Percentiles rank a stretch among this genome's conserved stretches.
Evolutionary conservation across 2,329 filamentous ascomycete species (phyloP).

Genomic region (Zopfia rhizophila): DNA sequence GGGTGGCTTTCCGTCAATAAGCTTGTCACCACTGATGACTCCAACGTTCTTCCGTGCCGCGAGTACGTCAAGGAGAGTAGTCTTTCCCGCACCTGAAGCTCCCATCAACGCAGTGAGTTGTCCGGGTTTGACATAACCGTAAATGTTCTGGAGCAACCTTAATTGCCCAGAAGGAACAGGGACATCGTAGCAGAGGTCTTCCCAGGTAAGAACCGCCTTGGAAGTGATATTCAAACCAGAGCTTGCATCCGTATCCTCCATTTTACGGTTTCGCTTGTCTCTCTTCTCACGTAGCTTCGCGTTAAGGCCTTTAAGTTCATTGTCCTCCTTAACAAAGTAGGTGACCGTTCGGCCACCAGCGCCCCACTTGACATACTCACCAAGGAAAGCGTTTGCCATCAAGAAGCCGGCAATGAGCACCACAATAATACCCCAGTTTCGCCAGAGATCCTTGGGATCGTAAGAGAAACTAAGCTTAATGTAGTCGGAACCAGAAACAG

Average conservation of each 20-base stretch:
- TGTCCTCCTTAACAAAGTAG: conserved; percentile 76
- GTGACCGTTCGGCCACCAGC: conserved; percentile 84
- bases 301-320: conserved; percentile 74
- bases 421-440: conserved; percentile 72
- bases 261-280: conserved; percentile 61
- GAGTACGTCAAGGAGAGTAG: conserved; percentile 82
- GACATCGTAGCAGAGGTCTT: conserved; percentile 71
- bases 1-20: conserved; percentile 68
- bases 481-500: conserved; percentile 75
- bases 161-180: conserved; percentile 70
- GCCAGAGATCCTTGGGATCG: conserved; percentile 74
- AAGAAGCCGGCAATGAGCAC: conserved; percentile 81
- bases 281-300: conserved; percentile 69
- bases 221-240: conserved; percentile 63
- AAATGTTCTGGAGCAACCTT: conserved; percentile 66
- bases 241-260: conserved; percentile 53
- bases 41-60: conserved; percentile 72
- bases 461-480: conserved; percentile 76
- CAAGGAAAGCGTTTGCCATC: conserved; percentile 75
- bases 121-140: conserved; percentile 66
- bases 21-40: conserved; percentile 69
- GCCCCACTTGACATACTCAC: conserved; percentile 81
- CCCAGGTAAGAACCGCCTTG: conserved; percentile 68
- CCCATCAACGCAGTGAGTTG: conserved; percentile 61
- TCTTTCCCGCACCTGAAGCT: conserved; percentile 79